A percentile compares a stretch with the other conserved stretches of the same genome.
phyloP scores from a whole-genome alignment of 2,329 filamentous ascomycete species.

The Cladosporium cucumerinum region DNA sequence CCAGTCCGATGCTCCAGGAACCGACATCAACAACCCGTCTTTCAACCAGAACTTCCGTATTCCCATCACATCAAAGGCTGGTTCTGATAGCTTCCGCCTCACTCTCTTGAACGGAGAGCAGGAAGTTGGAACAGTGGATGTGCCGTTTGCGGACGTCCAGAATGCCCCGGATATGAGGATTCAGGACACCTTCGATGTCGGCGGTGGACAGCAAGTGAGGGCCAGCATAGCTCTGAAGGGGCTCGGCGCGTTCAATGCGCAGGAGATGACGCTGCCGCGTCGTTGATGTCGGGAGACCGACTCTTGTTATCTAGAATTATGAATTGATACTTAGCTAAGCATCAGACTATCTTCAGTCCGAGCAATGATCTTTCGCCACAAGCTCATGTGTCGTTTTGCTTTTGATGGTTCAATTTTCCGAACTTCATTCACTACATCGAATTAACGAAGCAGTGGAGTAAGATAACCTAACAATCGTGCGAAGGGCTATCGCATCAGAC shows the following conservation, averaged over 20 bases:
- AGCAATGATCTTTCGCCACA: neutral
- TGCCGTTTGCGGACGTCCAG: conserved; percentile 38
- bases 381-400: neutral
- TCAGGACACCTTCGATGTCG: conserved; percentile 38
- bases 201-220: conserved; percentile 35
- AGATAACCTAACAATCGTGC: neutral
- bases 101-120: conserved; percentile 36
- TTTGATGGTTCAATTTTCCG: neutral
- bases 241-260: conserved; percentile 17
- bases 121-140: conserved; percentile 37
- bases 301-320: neutral
- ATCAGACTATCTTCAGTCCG: neutral
- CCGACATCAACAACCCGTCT: conserved; percentile 48
- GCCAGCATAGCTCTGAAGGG: conserved; percentile 39
- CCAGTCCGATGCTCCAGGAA: conserved; percentile 45
- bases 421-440: conserved; percentile 3
- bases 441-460: neutral
- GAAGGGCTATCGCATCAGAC: neutral
- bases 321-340: neutral
- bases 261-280: conserved; percentile 12
- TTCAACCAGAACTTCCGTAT: conserved; percentile 48
- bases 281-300: neutral
- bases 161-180: conserved; percentile 32
- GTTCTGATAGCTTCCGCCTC: conserved; percentile 34
- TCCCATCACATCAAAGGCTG: conserved; percentile 37